These are phyloP conservation scores for Suillus discolor DNA, from an alignment of 768 basidiomycete genomes.

Conservation along the genomic window DNA sequence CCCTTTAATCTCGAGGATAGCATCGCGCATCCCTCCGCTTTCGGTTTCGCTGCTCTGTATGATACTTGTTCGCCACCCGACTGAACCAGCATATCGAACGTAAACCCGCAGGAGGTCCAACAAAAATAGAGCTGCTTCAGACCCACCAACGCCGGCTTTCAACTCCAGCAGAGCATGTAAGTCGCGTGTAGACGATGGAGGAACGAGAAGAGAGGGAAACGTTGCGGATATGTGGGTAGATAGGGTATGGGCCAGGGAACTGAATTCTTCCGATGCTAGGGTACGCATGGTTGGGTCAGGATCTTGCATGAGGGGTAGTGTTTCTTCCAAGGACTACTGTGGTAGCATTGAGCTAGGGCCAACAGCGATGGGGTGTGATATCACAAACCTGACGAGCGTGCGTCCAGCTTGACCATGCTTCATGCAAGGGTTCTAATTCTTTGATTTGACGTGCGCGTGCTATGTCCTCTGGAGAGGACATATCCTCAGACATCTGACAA, in stretches of 20 bases:
- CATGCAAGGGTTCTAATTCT: constrained; percentile 66
- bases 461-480: constrained; percentile 60
- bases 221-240: constrained; percentile 36
- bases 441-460: constrained; percentile 60
- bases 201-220: constrained; percentile 76
- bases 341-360: constrained; percentile 18
- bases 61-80: constrained; percentile 63
- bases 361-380: constrained; percentile 4
- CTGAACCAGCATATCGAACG: constrained; percentile 53
- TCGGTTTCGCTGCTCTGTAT: constrained; percentile 61
- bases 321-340: constrained; percentile 69
- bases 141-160: constrained; percentile 91
- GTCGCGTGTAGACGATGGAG: constrained; percentile 62
- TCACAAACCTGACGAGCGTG: constrained; percentile 57
- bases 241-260: constrained; percentile 39
- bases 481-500: constrained; percentile 51
- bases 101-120: constrained; percentile 84
- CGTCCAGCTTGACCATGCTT: constrained; percentile 69
- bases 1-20: constrained; percentile 78
- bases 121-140: constrained; percentile 83
- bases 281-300: constrained; percentile 74
- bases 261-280: constrained; percentile 71
- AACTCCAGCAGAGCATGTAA: constrained; percentile 86
- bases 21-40: constrained; percentile 74
- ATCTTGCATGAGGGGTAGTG: constrained; percentile 63